Percentiles rank a stretch among this genome's conserved stretches.
Conservation (phyloP, 2,329 filamentous ascomycete genomes). For the Epicoccum nigrum region DNA sequence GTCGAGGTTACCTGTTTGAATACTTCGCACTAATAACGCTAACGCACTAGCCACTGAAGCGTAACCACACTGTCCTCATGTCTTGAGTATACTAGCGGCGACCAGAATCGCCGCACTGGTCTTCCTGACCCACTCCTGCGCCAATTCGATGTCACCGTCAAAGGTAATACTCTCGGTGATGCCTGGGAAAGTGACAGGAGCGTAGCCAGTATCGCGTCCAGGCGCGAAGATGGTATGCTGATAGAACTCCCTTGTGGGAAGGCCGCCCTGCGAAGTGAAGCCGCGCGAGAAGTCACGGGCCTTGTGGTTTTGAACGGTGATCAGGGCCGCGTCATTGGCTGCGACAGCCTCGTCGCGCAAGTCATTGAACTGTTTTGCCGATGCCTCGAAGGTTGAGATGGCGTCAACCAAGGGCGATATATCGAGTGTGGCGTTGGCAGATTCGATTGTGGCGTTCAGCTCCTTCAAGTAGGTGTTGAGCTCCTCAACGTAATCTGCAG, state of each 20-base stretch:
- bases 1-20: background rate
- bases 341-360: slow-evolving; percentile 39
- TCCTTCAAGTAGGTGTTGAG: slow-evolving; percentile 45
- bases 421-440: slow-evolving; percentile 41
- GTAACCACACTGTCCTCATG: background rate
- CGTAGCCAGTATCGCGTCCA: slow-evolving; percentile 51
- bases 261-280: slow-evolving; percentile 54
- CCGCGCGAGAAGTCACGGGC: slow-evolving; percentile 54
- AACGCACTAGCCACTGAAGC: background rate
- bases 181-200: slow-evolving; percentile 47
- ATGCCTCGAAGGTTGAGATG: slow-evolving; percentile 46
- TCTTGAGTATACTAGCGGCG: slow-evolving; percentile 43
- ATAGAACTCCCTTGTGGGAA: slow-evolving; percentile 54
- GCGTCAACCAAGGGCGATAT: slow-evolving; percentile 40
- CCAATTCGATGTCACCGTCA: slow-evolving; percentile 34
- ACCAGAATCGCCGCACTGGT: slow-evolving; percentile 41
- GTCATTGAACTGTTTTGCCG: slow-evolving; percentile 34
- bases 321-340: slow-evolving; percentile 35
- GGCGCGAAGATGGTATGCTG: slow-evolving; percentile 56
- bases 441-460: slow-evolving; percentile 40
- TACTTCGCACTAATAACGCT: slow-evolving; percentile 1
- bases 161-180: slow-evolving; percentile 49
- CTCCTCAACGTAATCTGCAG: slow-evolving; percentile 48
- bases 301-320: slow-evolving; percentile 52
- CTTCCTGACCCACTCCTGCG: slow-evolving; percentile 45